These are phyloP conservation scores for Choricystis sp. DNA, from an alignment of 139 green algal genomes.

Conservation along the genomic window DNA sequence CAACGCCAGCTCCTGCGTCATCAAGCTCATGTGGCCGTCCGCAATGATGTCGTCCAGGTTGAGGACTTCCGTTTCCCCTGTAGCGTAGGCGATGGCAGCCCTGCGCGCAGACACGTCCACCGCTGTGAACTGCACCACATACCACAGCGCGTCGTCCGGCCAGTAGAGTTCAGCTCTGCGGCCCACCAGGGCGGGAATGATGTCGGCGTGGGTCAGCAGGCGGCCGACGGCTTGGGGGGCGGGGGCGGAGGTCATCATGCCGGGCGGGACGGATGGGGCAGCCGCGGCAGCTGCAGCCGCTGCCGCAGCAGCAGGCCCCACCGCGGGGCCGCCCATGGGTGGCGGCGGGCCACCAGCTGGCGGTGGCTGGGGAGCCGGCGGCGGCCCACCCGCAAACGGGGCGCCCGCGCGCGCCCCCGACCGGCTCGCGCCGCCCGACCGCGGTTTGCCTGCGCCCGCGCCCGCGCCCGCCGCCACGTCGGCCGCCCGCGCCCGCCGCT, in stretches of 20 bases:
- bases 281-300: not conserved
- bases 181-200: slow-evolving; percentile 39
- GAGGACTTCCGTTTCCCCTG: slow-evolving; percentile 37
- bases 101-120: slow-evolving; percentile 16
- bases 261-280: not conserved
- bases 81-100: slow-evolving; percentile 39
- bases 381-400: too few relatives aligned
- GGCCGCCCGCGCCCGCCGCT: not conserved
- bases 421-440: too few relatives aligned
- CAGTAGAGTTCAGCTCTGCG: slow-evolving; percentile 70
- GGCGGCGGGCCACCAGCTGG: too few relatives aligned
- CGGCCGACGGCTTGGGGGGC: slow-evolving; percentile 21
- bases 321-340: too few relatives aligned
- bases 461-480: slow-evolving; percentile 1
- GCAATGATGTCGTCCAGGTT: slow-evolving; percentile 36
- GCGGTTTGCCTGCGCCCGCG: slow-evolving; percentile 1
- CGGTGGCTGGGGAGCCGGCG: too few relatives aligned
- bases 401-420: too few relatives aligned
- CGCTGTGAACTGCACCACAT: slow-evolving; percentile 6
- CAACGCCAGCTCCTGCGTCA: not conserved
- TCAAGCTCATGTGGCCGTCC: slow-evolving; percentile 40
- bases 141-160: slow-evolving; percentile 69
- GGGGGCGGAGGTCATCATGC: not conserved
- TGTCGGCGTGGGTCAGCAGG: slow-evolving; percentile 39
- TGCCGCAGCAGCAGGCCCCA: not conserved